Conservation (phyloP, 106 monocot genomes). For the Xerophyta viscosa region DNA sequence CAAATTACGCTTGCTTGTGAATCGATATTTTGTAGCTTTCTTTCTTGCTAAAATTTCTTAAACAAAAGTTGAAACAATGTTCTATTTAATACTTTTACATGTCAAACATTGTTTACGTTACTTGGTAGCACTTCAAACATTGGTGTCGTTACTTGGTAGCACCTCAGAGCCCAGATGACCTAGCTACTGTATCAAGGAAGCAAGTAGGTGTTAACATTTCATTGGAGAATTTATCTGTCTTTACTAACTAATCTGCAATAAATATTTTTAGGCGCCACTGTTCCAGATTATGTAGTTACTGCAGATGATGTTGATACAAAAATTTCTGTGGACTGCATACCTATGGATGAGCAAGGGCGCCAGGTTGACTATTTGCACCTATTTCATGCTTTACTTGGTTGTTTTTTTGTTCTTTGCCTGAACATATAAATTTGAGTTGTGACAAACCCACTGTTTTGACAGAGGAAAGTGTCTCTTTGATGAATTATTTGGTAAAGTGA, state of each 20-base stretch:
- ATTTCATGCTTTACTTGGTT: not conserved
- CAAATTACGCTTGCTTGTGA: too few species aligned
- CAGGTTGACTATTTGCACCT: slow-evolving; percentile 34
- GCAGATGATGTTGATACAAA: slow-evolving; percentile 87
- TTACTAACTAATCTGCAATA: not conserved
- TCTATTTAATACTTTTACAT: too few species aligned
- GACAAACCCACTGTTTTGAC: not conserved
- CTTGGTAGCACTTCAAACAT: too few species aligned
- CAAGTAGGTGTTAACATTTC: not conserved
- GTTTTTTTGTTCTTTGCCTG: not conserved
- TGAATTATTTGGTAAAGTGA: too few species aligned
- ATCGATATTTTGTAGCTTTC: too few species aligned
- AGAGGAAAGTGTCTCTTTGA: too few species aligned
- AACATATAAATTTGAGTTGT: not conserved
- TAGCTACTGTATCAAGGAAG: not conserved
- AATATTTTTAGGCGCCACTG: slow-evolving; percentile 50
- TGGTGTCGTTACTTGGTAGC: too few species aligned
- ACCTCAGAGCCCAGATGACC: too few species aligned
- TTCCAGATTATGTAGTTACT: slow-evolving; percentile 81
- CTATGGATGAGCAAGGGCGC: slow-evolving; percentile 75
- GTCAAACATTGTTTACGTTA: too few species aligned
- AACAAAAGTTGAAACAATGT: too few species aligned
- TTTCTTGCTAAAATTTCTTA: too few species aligned
- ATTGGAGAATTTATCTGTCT: too few species aligned
- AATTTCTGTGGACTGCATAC: slow-evolving; percentile 84